Base-by-base conservation (phyloP, 306 rosid genomes). In the Medicago arabica region DNA sequence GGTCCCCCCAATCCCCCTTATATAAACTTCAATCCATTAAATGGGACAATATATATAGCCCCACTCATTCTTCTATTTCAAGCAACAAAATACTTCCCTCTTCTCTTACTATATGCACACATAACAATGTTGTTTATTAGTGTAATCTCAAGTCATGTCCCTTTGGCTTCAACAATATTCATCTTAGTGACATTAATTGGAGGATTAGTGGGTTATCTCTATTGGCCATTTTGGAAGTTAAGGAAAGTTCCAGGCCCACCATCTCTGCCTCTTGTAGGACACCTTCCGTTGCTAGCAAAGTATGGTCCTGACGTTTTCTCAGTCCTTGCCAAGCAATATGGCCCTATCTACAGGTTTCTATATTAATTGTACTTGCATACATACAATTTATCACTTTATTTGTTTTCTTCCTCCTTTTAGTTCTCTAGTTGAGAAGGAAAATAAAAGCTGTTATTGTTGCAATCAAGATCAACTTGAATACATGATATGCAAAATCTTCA, bases 241-340 rank as follows among this genome's bases (percentile, higher is more conserved):
- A 89, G 97, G 84, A 85, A 77, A 74, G 87, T 95, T 40, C 99
- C 99, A 10, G 97, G 97, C 69, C 99, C 99, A 46, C 91, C 96
- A 31, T 57, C 88, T 14, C 55, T 87, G 1, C 99, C 99, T 0
- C 80, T 95, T 2, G 80, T 95, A 25, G 99, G 99, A 14, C 99
- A 95, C 87, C 92, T 95, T 81, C 97, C 96, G 77, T 85, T 92
- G 83, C 82, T 92, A 15, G 97, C 98, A 3, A 89, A 92, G 77
- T 81, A 95, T 46, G 99, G 99, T 65, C 97, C 97, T 53, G 93
- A 95, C 65, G 84, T 95, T 2, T 95, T 95, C 92, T 90, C 97
- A 8, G 83, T 90, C 77, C 90, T 95, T 40, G 88, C 99, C 81
- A 84, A 92, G 13, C 86, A 85, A 72, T 92, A 90, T 67, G 98